Percentiles rank a stretch among this genome's conserved stretches.
Evolutionary conservation across 306 rosid genomes (phyloP).

Genomic region (Pueraria montana): DNA sequence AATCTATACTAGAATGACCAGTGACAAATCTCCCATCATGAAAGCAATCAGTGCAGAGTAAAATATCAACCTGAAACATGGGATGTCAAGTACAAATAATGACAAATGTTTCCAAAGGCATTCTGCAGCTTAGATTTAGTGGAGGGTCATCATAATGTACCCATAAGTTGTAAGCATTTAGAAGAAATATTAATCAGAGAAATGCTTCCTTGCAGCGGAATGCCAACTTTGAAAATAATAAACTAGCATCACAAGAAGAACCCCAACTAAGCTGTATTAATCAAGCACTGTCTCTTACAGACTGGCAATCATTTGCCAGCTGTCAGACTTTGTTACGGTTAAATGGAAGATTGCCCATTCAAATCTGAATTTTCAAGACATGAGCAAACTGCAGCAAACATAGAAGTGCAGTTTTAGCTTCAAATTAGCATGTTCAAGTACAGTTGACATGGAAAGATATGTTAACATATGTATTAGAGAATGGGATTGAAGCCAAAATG

Average conservation of each 20-base stretch:
- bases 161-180: background rate
- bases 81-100: background rate
- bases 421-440: background rate
- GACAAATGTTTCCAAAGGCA: background rate
- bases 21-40: conserved; percentile 5
- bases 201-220: background rate
- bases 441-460: background rate
- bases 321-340: background rate
- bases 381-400: background rate
- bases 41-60: conserved; percentile 22
- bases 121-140: background rate
- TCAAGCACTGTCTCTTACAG: background rate
- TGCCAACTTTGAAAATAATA: background rate
- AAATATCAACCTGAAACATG: conserved; percentile 7
- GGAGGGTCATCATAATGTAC: background rate
- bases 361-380: background rate
- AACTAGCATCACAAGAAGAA: background rate
- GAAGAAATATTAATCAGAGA: background rate
- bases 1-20: conserved; percentile 19
- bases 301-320: background rate
- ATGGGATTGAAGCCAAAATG: background rate
- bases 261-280: background rate
- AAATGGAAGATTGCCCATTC: background rate
- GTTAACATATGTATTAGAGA: background rate
- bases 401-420: background rate